Percentiles rank a stretch among this genome's conserved stretches.
These are phyloP conservation scores for Antrodiella citrinella DNA, from an alignment of 768 basidiomycete species.

Conservation along the genomic window DNA sequence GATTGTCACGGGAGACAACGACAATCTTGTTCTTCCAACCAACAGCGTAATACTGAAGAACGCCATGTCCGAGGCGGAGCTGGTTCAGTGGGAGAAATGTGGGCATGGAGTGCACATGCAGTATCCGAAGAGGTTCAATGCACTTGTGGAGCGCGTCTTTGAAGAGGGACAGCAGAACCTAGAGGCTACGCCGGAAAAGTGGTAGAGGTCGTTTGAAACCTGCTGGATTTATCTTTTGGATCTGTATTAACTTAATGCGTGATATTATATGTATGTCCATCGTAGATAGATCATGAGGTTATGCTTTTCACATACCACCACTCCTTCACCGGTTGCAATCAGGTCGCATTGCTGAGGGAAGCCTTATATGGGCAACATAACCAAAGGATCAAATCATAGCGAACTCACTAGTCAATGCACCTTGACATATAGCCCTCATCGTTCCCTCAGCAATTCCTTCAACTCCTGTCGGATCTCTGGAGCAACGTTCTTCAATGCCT, in stretches of 20 bases:
- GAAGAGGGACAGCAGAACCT: conserved; percentile 33
- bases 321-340: too few relatives aligned
- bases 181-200: neutral
- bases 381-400: too few relatives aligned
- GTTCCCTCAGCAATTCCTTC: conserved; percentile 28
- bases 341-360: too few relatives aligned
- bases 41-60: conserved; percentile 45
- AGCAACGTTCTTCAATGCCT: conserved; percentile 31
- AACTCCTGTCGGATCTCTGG: conserved; percentile 30
- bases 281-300: too few relatives aligned
- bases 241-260: too few relatives aligned
- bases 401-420: too few relatives aligned
- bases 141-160: conserved; percentile 45
- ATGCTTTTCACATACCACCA: too few relatives aligned
- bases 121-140: conserved; percentile 39
- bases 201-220: neutral
- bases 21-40: conserved; percentile 42
- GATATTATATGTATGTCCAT: too few relatives aligned
- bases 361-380: neutral
- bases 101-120: conserved; percentile 61
- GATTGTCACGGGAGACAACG: conserved; percentile 59
- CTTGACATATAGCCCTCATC: too few relatives aligned
- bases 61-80: conserved; percentile 48
- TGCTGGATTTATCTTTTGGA: too few relatives aligned
- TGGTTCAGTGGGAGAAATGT: conserved; percentile 47